phyloP scores from a whole-genome alignment of 2,329 filamentous ascomycete genomes.

The Fusarium denticulatum region DNA sequence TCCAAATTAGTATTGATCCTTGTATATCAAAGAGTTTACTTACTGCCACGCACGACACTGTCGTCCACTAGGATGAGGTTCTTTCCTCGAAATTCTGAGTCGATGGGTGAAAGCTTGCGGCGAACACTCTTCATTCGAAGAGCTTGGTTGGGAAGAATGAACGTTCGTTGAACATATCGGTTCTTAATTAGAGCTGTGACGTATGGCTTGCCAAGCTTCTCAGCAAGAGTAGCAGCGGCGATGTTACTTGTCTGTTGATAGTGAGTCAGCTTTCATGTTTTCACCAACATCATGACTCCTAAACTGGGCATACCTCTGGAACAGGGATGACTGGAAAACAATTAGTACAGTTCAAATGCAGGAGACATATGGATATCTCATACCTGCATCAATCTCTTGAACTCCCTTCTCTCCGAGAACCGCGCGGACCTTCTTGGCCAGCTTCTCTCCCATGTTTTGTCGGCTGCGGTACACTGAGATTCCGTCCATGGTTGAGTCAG shows the following conservation, averaged over 20 bases:
- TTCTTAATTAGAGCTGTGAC: constrained; percentile 90
- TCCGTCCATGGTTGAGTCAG: constrained; percentile 85
- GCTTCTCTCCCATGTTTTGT: constrained; percentile 85
- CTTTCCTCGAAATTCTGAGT: constrained; percentile 82
- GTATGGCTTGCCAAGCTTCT: constrained; percentile 78
- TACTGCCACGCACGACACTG: constrained; percentile 79
- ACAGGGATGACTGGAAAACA: constrained; percentile 59
- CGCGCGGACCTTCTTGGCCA: constrained; percentile 77
- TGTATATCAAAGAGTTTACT: not conserved
- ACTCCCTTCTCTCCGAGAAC: constrained; percentile 75
- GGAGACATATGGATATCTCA: constrained; percentile 1
- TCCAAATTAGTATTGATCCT: not conserved
- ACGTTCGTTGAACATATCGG: constrained; percentile 87
- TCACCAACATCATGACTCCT: not conserved
- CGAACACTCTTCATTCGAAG: constrained; percentile 86
- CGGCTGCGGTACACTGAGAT: constrained; percentile 87
- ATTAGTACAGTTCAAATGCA: constrained; percentile 9
- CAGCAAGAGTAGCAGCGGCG: constrained; percentile 80
- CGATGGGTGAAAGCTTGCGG: constrained; percentile 88
- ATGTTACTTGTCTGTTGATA: constrained; percentile 76
- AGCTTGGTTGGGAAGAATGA: constrained; percentile 79
- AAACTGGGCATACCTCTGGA: constrained; percentile 48
- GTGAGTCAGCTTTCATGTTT: not conserved
- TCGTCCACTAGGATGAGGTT: constrained; percentile 89
- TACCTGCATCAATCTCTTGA: constrained; percentile 76